These are phyloP conservation scores for Penicillium sclerotigenum DNA, from an alignment of 2,329 filamentous ascomycete species.

Conservation along the genomic window DNA sequence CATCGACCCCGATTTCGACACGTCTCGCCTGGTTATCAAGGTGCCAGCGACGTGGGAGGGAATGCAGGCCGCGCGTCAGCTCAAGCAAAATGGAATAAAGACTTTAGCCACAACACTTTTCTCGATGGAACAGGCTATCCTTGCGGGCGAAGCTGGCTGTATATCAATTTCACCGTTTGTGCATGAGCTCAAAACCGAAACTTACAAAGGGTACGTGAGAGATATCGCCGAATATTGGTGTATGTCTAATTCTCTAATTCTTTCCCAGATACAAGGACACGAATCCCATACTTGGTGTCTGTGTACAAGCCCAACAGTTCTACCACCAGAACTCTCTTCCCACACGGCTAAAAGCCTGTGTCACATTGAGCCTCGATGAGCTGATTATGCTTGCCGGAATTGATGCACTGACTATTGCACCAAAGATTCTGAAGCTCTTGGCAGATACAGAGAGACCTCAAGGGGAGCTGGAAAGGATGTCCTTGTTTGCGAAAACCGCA, in stretches of 20 bases:
- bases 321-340: not conserved
- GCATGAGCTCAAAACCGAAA: slow-evolving; percentile 45
- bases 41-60: not conserved
- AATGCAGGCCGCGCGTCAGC: not conserved
- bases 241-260: not conserved
- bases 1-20: not conserved
- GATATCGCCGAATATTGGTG: not conserved
- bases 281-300: not conserved
- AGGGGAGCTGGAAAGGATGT: not conserved
- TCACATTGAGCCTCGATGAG: not conserved
- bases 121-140: slow-evolving; percentile 55
- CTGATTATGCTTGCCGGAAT: not conserved
- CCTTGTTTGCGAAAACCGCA: not conserved
- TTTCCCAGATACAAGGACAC: not conserved
- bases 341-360: not conserved
- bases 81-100: not conserved
- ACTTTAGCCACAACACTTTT: slow-evolving; percentile 48
- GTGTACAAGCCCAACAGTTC: not conserved
- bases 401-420: not conserved
- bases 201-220: not conserved
- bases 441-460: not conserved
- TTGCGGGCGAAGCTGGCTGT: slow-evolving; percentile 54
- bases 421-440: not conserved
- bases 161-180: slow-evolving; percentile 60
- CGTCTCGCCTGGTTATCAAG: not conserved